Evolutionary conservation across 1,284 basidiomycete genomes (phyloP), one percentile per base, ranked within the genome.

Genomic region (Malassezia cuniculi): DNA sequence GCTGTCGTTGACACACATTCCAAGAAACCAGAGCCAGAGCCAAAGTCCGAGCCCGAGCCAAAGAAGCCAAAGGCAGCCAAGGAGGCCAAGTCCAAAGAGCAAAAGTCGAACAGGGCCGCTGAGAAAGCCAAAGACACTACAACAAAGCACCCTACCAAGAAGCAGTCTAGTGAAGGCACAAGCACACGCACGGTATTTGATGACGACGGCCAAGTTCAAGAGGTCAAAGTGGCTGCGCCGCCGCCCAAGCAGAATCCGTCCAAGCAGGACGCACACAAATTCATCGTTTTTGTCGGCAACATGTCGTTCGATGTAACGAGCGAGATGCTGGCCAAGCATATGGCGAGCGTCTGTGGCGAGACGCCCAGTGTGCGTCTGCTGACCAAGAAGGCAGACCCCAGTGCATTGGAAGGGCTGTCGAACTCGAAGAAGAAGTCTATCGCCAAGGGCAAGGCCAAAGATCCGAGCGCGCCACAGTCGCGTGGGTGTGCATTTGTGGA

Each of bases 401-500:
- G 39, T 9, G 49, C 53, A 1, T 38, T 50, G 5, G 32, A 42
- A 11, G 35, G 46, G 6, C 52, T 64, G 12, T 50, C 63, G 2
- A 54, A 51, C 9, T 54, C 52, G 8, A 66, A 66, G 39, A 53
- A 55, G 28, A 66, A 64, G 31, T 63, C 60, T 9, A 59, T 65
- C 35, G 59, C 57, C 12, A 64, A 63, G 28, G 63, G 61, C 16
- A 66, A 66, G 34, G 60, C 60, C 4, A 39, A 42, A 12, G 57
- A 65, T 30, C 60, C 60, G 1, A 34, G 36, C 9, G 47, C 50
- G 24, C 47, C 54, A 9, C 42, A 48, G 10, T 64, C 60, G 4
- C 55, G 52, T 30, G 63, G 63, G 2, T 66, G 61, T 21, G 63
- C 61, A 3, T 66, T 66, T 42, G 46, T 60, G 21, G 61, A 66